Conservation (phyloP, 2,329 filamentous ascomycete species). For the Trichoderma sp. region DNA sequence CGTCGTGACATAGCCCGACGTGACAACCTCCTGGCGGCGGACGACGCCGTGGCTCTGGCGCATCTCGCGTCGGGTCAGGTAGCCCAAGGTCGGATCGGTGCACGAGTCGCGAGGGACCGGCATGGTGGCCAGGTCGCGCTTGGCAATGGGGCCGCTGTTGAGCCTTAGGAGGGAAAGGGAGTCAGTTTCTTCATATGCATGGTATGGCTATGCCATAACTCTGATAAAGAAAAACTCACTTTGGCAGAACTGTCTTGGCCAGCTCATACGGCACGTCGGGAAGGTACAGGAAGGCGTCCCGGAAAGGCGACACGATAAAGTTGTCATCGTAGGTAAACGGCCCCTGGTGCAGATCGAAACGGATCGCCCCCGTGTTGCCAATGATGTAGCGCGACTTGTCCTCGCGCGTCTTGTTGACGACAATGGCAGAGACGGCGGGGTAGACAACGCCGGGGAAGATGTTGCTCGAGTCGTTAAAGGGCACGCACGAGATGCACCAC, state of each 20-base stretch:
- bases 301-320: slow-evolving; percentile 60
- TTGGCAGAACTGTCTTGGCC: slow-evolving; percentile 43
- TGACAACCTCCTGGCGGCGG: slow-evolving; percentile 52
- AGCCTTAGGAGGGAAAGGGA: slow-evolving; percentile 36
- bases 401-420: slow-evolving; percentile 55
- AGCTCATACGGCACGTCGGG: slow-evolving; percentile 52
- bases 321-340: slow-evolving; percentile 59
- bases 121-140: slow-evolving; percentile 43
- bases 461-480: slow-evolving; percentile 54
- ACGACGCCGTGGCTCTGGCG: slow-evolving; percentile 43
- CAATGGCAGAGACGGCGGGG: slow-evolving; percentile 52
- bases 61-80: slow-evolving; percentile 32
- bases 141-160: slow-evolving; percentile 46
- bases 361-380: slow-evolving; percentile 62
- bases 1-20: slow-evolving; percentile 56
- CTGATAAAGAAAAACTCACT: slow-evolving; percentile 30
- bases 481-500: slow-evolving; percentile 60
- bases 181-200: not conserved
- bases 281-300: slow-evolving; percentile 56
- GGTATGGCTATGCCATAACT: too few species aligned
- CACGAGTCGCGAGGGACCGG: slow-evolving; percentile 49
- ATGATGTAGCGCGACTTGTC: slow-evolving; percentile 58
- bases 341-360: slow-evolving; percentile 65
- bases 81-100: slow-evolving; percentile 47
- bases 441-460: slow-evolving; percentile 56